Evolutionary conservation across 2,329 filamentous ascomycete genomes (phyloP), one percentile per base, ranked within the genome.

Genomic region (Zymoseptoria brevis): DNA sequence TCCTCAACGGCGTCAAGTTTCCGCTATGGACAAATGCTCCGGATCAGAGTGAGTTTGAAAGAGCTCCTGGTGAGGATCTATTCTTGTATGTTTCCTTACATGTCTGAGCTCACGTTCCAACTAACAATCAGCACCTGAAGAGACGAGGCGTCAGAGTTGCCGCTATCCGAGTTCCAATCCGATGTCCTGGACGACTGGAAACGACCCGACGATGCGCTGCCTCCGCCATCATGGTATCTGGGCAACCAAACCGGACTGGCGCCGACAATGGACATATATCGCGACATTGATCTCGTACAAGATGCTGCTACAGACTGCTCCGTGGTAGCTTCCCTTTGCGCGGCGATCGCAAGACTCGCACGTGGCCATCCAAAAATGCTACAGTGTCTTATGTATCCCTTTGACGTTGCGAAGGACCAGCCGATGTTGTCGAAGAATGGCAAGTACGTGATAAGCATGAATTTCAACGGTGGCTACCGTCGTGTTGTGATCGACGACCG

Each of bases 281-380:
- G 79, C 8, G 80, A 82, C 13, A 85, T 89, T 62, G 93, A 99
- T 73, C 81, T 99, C 7, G 91, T 96, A 2, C 94, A 99, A 74
- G 94, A 99, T 74, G 86, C 96, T 60, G 92, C 93, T 4, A 95
- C 93, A 0, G 94, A 99, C 73, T 99, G 94, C 71, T 97, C 94
- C 1, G 93, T 99, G 3, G 93, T 99, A 26, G 94, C 94, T 16
- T 96, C 94, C 72, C 80, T 99, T 5, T 96, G 92, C 71, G 91
- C 92, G 24, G 87, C 84, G 22, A 86, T 87, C 61, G 86, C 86
- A 49, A 82, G 89, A 63, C 80, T 86, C 8, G 81, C 86, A 62
- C 85, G 85, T 19, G 87, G 87, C 1, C 82, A 87, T 72, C 80
- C 81, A 45, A 85, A 90, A 86, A 80, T 93, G 35, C 81, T 95